These are phyloP conservation scores for Eurotiales sp. DNA, from an alignment of 2,329 filamentous ascomycete species.

Conservation along the genomic window DNA sequence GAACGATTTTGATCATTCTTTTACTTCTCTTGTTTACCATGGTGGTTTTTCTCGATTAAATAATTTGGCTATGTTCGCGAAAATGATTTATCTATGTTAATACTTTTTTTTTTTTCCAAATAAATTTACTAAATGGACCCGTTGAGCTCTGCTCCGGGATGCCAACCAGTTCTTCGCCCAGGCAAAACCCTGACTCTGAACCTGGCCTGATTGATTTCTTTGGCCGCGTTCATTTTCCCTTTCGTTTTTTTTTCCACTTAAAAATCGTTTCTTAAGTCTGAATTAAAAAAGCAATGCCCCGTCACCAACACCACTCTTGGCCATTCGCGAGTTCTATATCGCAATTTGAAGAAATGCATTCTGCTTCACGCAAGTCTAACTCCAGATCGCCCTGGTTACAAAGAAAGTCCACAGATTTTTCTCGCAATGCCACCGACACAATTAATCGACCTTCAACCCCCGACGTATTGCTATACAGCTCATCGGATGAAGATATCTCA, in stretches of 20 bases:
- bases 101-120: neutral
- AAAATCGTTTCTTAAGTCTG: too few species aligned
- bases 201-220: too few species aligned
- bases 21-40: too few species aligned
- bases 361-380: neutral
- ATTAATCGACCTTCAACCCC: neutral
- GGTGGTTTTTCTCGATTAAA: too few species aligned
- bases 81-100: too few species aligned
- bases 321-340: slow-evolving; percentile 29
- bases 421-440: neutral
- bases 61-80: too few species aligned
- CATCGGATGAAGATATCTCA: slow-evolving; percentile 23
- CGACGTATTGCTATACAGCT: slow-evolving; percentile 2
- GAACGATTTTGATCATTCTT: too few species aligned
- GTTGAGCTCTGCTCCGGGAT: neutral
- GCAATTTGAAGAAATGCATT: slow-evolving; percentile 14
- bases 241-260: too few species aligned
- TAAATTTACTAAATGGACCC: neutral
- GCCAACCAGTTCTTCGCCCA: too few species aligned
- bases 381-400: neutral
- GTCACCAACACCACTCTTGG: slow-evolving; percentile 35
- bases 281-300: slow-evolving; percentile 13
- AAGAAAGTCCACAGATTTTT: neutral
- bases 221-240: too few species aligned
- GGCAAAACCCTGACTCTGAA: neutral